Evolutionary conservation across 1,284 basidiomycete genomes (phyloP), one percentile per base, ranked within the genome.

Genomic region (Melampsora larici-populina): DNA sequence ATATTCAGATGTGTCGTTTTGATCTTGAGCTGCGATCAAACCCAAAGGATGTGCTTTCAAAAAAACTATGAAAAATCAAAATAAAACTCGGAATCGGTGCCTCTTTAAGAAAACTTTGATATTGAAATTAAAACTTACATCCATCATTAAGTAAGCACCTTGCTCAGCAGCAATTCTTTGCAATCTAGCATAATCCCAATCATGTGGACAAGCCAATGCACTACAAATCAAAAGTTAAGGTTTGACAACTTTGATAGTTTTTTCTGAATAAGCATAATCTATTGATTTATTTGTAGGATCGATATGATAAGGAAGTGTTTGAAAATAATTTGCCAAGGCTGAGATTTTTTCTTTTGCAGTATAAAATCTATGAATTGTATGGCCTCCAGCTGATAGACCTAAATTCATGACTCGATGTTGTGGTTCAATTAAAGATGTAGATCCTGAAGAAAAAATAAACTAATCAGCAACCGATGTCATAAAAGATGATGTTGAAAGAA

Each of bases 261-360:
- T 87, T 79, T 90, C 88, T 82, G 99, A 89, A 66, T 86, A 87
- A 70, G 87, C 87, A 86, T 98, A 98, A 87, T 99, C 94, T 82
- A 99, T 91, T 82, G 96, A 88, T 84, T 97, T 92, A 79, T 91
- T 93, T 77, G 89, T 85, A 70, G 91, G 90, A 83, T 90, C 89
- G 81, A 99, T 92, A 79, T 89, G 90, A 84, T 99, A 99, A 70
- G 97, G 97, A 85, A 98, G 89, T 65, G 96, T 97, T 86, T 99
- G 95, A 91, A 99, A 99, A 89, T 99, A 99, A 87, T 99, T 98
- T 26, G 96, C 98, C 58, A 96, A 99, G 36, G 97, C 94, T 72
- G 96, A 97, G 90, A 99, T 99, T 87, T 99, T 99, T 89, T 97
- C 97, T 87, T 97, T 97, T 80, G 94, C 94, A 80, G 95, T 98